Base-by-base conservation (phyloP, 2,329 filamentous ascomycete species). In the Talaromyces marneffei region DNA sequence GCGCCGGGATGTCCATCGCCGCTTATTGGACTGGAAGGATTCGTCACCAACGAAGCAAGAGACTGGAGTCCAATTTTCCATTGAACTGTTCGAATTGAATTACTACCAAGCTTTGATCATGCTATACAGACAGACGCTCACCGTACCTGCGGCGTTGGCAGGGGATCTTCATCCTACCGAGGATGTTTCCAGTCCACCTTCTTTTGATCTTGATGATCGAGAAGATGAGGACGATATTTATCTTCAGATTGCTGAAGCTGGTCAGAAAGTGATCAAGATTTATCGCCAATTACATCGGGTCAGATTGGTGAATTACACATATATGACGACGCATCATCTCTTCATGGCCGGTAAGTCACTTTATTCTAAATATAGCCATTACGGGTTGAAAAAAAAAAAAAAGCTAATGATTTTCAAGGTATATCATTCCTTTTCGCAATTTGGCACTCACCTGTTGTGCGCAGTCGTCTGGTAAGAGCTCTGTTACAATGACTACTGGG, bases 71-170 rank as follows among this genome's bases (percentile, higher is more conserved):
- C 86, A 86, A 3, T 97, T 97, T 72, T 92, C 90, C 0, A 87
- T 90, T 1, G 89, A 96, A 60, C 96, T 97, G 69, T 77, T 97
- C 4, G 91, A 97, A 69, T 82, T 97, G 63, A 97, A 97, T 74
- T 97, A 97, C 75, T 97, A 93, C 92, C 93, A 97, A 73, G 91
- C 92, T 3, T 87, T 97, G 63, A 95, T 97, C 66, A 92, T 97
- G 88, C 83, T 97, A 20, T 97, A 97, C 73, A 83, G 93, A 60
- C 93, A 96, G 74, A 94, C 92, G 73, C 76, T 96, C 64, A 89
- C 90, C 54, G 90, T 96, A 18, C 93, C 93, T 0, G 85, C 89
- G 42, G 86, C 92, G 70, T 86, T 97, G 62, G 91, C 92, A 59
- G 87, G 87, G 59, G 93, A 97, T 75, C 86, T 86, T 6, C 83